A percentile compares a stretch with the other conserved stretches of the same genome.
Conservation (phyloP, 257 asterid genomes). For the Sherardia arvensis region DNA sequence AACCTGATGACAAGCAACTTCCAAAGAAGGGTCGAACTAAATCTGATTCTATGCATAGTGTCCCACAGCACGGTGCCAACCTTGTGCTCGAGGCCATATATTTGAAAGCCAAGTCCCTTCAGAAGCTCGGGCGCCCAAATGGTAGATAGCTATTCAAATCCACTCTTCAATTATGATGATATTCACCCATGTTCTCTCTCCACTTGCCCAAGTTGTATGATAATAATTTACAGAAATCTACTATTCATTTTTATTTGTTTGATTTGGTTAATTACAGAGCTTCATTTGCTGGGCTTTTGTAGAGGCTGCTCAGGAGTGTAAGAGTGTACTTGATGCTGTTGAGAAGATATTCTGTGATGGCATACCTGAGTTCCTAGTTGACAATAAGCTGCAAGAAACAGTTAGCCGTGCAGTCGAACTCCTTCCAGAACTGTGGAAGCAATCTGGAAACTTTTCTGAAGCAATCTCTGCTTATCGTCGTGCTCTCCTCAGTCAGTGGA, state of each 20-base stretch:
- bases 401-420: conserved; percentile 91
- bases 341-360: conserved; percentile 81
- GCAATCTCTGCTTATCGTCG: conserved; percentile 82
- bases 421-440: conserved; percentile 92
- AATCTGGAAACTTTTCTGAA: conserved; percentile 58
- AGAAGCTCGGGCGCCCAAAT: conserved; percentile 74
- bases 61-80: conserved; percentile 78
- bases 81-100: conserved; percentile 94
- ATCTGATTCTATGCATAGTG: conserved; percentile 42
- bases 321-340: conserved; percentile 88
- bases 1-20: conserved; percentile 57
- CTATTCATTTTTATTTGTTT: conserved; percentile 15
- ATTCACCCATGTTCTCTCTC: background rate
- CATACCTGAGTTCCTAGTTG: conserved; percentile 69
- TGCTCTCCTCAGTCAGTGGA: conserved; percentile 94
- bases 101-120: conserved; percentile 91
- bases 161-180: conserved; percentile 6
- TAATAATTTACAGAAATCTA: conserved; percentile 3
- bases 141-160: conserved; percentile 37
- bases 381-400: conserved; percentile 86
- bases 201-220: conserved; percentile 6
- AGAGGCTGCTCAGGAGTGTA: conserved; percentile 96
- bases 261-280: conserved; percentile 22
- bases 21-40: conserved; percentile 70
- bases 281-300: conserved; percentile 30